These are phyloP conservation scores for Fraxinus nigra DNA, from an alignment of 305 asterid genomes.

Conservation along the genomic window DNA sequence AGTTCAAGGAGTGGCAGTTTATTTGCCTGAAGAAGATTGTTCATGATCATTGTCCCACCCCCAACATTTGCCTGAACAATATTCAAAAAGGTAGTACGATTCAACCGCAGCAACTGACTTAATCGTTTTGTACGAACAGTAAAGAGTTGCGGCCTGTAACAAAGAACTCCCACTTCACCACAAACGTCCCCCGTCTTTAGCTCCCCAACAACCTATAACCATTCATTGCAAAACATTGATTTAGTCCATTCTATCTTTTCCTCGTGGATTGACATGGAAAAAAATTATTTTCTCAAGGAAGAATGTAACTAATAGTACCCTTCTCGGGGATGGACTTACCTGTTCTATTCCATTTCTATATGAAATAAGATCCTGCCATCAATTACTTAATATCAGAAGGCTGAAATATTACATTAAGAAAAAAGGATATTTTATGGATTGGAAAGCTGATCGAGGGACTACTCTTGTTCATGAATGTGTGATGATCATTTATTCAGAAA, in stretches of 20 bases:
- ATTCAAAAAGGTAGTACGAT: conserved; percentile 60
- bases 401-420: not conserved
- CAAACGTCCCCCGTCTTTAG: conserved; percentile 58
- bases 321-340: conserved; percentile 27
- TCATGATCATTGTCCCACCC: conserved; percentile 75
- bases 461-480: not conserved
- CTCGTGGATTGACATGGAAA: not conserved
- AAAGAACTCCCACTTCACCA: conserved; percentile 78
- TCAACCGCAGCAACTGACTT: conserved; percentile 73
- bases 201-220: conserved; percentile 48
- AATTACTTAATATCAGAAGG: conserved; percentile 22
- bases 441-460: not conserved
- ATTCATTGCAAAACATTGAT: not conserved
- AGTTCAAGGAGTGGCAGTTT: not conserved
- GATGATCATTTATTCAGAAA: not conserved
- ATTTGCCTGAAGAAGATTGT: conserved; percentile 75
- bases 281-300: not conserved
- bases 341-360: conserved; percentile 35
- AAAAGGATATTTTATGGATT: not conserved
- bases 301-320: conserved; percentile 2
- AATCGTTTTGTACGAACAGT: conserved; percentile 69
- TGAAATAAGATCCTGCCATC: conserved; percentile 52
- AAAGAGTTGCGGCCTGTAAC: conserved; percentile 74
- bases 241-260: conserved; percentile 7
- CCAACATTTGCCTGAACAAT: conserved; percentile 73